Percentiles rank a stretch among this genome's conserved stretches.
Conservation (phyloP, 163 green algal genomes). For the Coccomyxa subellipsoidea region DNA sequence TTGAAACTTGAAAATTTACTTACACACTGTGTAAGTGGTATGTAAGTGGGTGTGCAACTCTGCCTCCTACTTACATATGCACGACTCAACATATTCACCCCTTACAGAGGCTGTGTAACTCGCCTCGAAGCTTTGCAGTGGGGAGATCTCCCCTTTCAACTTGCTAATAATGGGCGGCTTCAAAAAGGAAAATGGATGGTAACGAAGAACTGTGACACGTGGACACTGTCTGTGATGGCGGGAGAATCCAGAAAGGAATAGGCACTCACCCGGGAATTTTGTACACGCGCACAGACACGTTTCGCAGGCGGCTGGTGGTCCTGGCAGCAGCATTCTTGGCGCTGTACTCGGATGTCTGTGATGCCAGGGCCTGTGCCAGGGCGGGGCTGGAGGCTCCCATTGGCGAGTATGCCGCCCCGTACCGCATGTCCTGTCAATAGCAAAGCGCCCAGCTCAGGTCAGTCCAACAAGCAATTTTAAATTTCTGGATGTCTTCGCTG, state of each 20-base stretch:
- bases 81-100: too few relatives aligned
- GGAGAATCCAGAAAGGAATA: not conserved
- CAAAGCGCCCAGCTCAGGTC: not conserved
- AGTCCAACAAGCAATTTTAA: not conserved
- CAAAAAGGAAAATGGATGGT: too few relatives aligned
- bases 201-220: not conserved
- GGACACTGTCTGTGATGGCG: not conserved
- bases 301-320: conserved; percentile 1
- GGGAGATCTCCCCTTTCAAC: too few relatives aligned
- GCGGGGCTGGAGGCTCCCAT: not conserved
- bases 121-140: too few relatives aligned
- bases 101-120: too few relatives aligned
- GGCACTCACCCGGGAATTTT: not conserved
- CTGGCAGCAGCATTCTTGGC: not conserved
- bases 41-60: too few relatives aligned
- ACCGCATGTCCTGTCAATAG: not conserved
- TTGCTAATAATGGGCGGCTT: too few relatives aligned
- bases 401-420: not conserved
- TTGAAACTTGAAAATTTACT: too few relatives aligned
- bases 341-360: not conserved
- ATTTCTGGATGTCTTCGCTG: not conserved
- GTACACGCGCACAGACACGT: not conserved
- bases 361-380: not conserved
- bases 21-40: too few relatives aligned
- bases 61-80: too few relatives aligned